Evolutionary conservation across 768 basidiomycete species (phyloP), one percentile per base, ranked within the genome.

Genomic region (Porpolomopsis calyptriformis): DNA sequence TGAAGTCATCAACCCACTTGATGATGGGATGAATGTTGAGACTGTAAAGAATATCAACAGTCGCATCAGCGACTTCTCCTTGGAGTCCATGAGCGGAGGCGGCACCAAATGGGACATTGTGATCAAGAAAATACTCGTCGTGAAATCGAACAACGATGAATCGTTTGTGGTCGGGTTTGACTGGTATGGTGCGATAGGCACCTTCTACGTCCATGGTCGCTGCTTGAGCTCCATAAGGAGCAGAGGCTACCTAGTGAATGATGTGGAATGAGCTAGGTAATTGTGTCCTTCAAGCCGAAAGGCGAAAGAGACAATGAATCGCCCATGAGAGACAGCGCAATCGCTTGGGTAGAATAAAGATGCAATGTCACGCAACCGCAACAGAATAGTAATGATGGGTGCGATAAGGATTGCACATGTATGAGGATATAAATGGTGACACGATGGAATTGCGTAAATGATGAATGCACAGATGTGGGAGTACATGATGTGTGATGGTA

Each of bases 1-100:
- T 45, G 38, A 57, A 60, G 36, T 65, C 60, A 42, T 64, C 63
- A 1, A 57, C 62, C 54, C 57, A 64, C 40, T 64, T 65, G 11
- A 50, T 29, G 4, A 54, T 34, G 2, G 48, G 53, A 10, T 20
- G 12, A 29, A 60, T 45, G 2, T 47, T 51, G 4, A 46, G 23
- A n/a, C 46, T 18, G 4, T 45, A 38, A 57, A 55, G 61, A 4
- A 64, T 60, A n/a, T 53, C 54, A 2, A 55, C 27, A 4, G 53
- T 40, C 1, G 57, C 58, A 43, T 60, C 50, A 3, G 54, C 56
- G n/a, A 62, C 49, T 31, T 53, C 45, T 8, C 65, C 60, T 8
- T 52, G 52, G 25, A 58, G 53, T n/a, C 60, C 51, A 16, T 47
- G 46, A 4, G 60, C 56, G 2, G 55, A 52, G 0, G 52, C 46